These are phyloP conservation scores for Saccharomycopsis sp. DNA, from an alignment of 805 yeast genomes.

Conservation along the genomic window DNA sequence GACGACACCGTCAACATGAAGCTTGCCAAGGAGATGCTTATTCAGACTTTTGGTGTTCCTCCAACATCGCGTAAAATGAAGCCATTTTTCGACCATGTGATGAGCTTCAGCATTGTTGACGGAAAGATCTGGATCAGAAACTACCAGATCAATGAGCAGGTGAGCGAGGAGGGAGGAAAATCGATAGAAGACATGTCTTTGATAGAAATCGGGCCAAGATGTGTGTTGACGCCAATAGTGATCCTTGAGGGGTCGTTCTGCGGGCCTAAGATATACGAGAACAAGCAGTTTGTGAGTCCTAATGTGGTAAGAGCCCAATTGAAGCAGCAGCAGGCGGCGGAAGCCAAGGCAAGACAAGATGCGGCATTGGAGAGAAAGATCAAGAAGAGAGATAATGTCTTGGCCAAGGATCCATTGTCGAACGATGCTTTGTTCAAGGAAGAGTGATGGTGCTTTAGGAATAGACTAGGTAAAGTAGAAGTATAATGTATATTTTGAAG, in stretches of 20 bases:
- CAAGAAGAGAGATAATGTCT: conserved; percentile 64
- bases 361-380: conserved; percentile 72
- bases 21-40: conserved; percentile 76
- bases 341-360: conserved; percentile 71
- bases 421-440: conserved; percentile 68
- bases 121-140: conserved; percentile 93
- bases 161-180: conserved; percentile 38
- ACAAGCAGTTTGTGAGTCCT: conserved; percentile 94
- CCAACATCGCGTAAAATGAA: conserved; percentile 86
- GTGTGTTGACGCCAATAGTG: conserved; percentile 85
- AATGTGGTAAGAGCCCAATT: conserved; percentile 88
- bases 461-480: no score
- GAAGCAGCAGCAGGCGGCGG: conserved; percentile 71
- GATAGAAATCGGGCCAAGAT: conserved; percentile 95
- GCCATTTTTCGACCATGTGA: conserved; percentile 92
- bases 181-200: conserved; percentile 55
- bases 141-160: conserved; percentile 76
- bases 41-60: conserved; percentile 89
- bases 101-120: conserved; percentile 89
- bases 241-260: conserved; percentile 95
- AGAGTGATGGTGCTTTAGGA: not conserved
- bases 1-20: conserved; percentile 60
- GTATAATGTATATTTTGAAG: no score
- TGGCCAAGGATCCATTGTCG: conserved; percentile 76
- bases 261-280: conserved; percentile 95